Base-by-base conservation (phyloP, 2,329 filamentous ascomycete genomes). In the Simplicillium aogashimaense region DNA sequence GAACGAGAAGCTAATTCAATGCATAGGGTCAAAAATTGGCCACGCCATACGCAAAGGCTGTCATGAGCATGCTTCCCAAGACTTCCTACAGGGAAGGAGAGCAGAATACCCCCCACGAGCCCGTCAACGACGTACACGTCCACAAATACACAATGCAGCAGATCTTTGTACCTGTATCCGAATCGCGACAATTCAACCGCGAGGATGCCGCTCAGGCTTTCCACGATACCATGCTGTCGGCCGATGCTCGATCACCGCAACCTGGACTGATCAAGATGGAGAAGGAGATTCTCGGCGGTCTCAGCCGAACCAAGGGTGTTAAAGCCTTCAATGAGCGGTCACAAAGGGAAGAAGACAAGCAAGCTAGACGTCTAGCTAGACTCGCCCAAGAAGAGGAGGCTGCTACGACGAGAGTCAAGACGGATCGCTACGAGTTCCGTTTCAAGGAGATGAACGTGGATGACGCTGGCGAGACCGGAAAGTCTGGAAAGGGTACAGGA, bases 11-110 rank as follows among this genome's bases (percentile, higher is more conserved):
- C 56, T 61, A 41, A 60, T 25, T 13, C 11, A 35, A 7, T 15
- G 7, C 40, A 50, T 44, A 95, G 90, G 79, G 78, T 42, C 88
- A 90, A 67, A 72, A 69, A 44, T 64, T 94, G 30, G 88, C 88
- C 3, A 72, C 66, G 18, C 81, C 86, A 11, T 95, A 95, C 59
- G 72, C 82, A 17, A 74, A 74, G 42, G 85, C 87, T 10, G 71
- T 97, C 17, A 69, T 86, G 50, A 64, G 67, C 29, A 94, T 95
- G 88, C 67, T 97, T 5, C 88, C 87, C 3, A 72, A 72, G 40
- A 85, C 78, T n/a, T 64, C 65, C 57, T 80, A 54, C 60, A 71
- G 44, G 68, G 69, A 40, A 54, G 68, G 50, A 54, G 70, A 51
- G 64, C 76, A 65, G 60, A 57, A 59, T 4, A 18, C 37, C 14